Evolutionary conservation across 345 rosid genomes (phyloP), one percentile per base, ranked within the genome.

Genomic region (Pistacia vera): DNA sequence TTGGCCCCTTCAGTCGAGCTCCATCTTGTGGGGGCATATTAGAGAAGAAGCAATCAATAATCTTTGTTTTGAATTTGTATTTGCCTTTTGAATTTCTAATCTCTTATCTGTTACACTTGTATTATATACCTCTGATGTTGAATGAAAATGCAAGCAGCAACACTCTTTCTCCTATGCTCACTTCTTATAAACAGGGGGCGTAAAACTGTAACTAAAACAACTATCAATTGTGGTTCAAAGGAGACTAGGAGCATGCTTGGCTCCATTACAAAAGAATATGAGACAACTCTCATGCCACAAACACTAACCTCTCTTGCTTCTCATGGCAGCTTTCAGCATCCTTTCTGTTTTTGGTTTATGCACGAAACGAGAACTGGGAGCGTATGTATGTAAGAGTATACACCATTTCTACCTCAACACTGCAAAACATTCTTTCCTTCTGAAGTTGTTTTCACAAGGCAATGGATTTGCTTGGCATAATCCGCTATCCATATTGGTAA

Each of bases 371-470:
- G 66, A 38, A 63, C 49, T 9, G 9, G 63, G 1, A 18, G 48
- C 38, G 33, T 12, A 33, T 22, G 22, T 22, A 22, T 51, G 10
- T 11, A 33, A 25, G 20, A 17, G 56, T 41, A n/a, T 12, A 18
- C 3, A 18, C 4, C 11, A 57, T 49, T 56, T 56, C 57, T 8
- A 25, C 17, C 30, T 41, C 55, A 20, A 56, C 41, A 35, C 66
- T 20, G 73, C 79, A 22, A 54, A 36, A 68, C 63, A 0, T 80
- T 59, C 13, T 51, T 18, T 30, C 54, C 70, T 8, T 12, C 13
- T 2, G 62, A 2, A 41, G 17, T 35, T 18, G 49, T 38, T 33
- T 67, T 3, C 0, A n/a, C 49, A 22, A 22, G 16, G 66, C 36
- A 65, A 60, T 8, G 36, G 16, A 66, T 33, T 72, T 54, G 57